Conservation (phyloP, 2,329 filamentous ascomycete genomes). For the Nemania bipapillata region DNA sequence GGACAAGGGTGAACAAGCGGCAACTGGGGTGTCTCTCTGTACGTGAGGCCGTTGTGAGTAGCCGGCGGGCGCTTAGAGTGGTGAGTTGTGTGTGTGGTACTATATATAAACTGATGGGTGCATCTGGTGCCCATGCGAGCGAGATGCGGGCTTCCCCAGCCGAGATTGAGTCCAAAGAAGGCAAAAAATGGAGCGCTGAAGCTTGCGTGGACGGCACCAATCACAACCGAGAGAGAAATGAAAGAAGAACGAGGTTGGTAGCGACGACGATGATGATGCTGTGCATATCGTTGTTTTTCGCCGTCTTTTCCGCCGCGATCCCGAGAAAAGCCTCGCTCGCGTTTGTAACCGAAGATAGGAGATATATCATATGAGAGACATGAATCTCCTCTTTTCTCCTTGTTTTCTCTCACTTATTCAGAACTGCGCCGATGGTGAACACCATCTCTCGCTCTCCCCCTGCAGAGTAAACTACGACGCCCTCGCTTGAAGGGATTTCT, state of each 20-base stretch:
- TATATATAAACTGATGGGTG: slow-evolving; percentile 43
- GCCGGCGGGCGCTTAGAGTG: slow-evolving; percentile 48
- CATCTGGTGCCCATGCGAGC: slow-evolving; percentile 41
- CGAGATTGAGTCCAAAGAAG: slow-evolving; percentile 44
- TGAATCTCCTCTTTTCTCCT: background rate
- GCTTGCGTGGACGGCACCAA: slow-evolving; percentile 31
- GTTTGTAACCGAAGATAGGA: slow-evolving; percentile 15
- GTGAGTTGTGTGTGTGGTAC: slow-evolving; percentile 19
- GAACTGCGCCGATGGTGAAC: background rate
- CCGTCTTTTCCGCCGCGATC: slow-evolving; percentile 8
- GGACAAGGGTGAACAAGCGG: slow-evolving; percentile 42
- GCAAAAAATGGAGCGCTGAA: slow-evolving; percentile 33
- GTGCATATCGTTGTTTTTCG: slow-evolving; percentile 15
- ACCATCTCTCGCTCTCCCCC: background rate
- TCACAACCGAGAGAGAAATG: slow-evolving; percentile 29
- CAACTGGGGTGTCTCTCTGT: slow-evolving; percentile 43
- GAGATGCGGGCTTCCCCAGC: slow-evolving; percentile 49
- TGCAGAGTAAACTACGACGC: background rate
- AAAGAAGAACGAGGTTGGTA: slow-evolving; percentile 34
- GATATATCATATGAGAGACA: no score
- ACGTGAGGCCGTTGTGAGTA: slow-evolving; percentile 41
- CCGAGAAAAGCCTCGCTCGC: slow-evolving; percentile 16
- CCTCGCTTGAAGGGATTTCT: slow-evolving; percentile 5
- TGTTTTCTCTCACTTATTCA: background rate
- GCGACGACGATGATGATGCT: slow-evolving; percentile 22